phyloP scores from a whole-genome alignment of 805 yeast species.

The Groenewaldozyma salmanticensis region DNA sequence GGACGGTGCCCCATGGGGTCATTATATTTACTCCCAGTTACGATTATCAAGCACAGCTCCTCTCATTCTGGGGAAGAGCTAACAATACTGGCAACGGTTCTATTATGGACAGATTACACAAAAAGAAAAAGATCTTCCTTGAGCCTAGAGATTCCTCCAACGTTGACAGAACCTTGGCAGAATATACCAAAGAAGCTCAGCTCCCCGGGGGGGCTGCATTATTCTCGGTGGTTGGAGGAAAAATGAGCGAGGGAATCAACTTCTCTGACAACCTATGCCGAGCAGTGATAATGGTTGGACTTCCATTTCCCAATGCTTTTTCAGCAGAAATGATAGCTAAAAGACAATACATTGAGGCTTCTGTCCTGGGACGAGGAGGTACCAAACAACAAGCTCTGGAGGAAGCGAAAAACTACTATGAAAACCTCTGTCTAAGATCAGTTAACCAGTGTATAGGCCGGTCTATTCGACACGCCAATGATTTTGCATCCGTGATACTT shows the following conservation, averaged over 20 bases:
- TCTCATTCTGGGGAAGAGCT: conserved; percentile 28
- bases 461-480: conserved; percentile 74
- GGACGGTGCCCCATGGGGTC: conserved; percentile 57
- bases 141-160: conserved; percentile 41
- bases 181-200: conserved; percentile 39
- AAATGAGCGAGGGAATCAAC: conserved; percentile 87
- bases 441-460: conserved; percentile 91
- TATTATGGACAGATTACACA: conserved; percentile 21
- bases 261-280: conserved; percentile 83
- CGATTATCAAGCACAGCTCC: conserved; percentile 42
- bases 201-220: conserved; percentile 49
- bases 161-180: conserved; percentile 38
- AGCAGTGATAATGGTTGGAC: conserved; percentile 75
- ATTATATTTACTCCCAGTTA: conserved; percentile 85
- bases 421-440: conserved; percentile 80
- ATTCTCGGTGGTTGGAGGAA: conserved; percentile 86
- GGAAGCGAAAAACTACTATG: conserved; percentile 55
- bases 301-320: conserved; percentile 80
- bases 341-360: conserved; percentile 49
- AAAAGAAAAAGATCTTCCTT: conserved; percentile 33
- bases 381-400: conserved; percentile 25
- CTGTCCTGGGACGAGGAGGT: conserved; percentile 40
- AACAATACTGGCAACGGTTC: conserved; percentile 39
- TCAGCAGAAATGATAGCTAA: conserved; percentile 76
- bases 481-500: conserved; percentile 67